Evolutionary conservation across 108 stramenopile genomes (phyloP).

Genomic region (Licmophora abbreviata): DNA sequence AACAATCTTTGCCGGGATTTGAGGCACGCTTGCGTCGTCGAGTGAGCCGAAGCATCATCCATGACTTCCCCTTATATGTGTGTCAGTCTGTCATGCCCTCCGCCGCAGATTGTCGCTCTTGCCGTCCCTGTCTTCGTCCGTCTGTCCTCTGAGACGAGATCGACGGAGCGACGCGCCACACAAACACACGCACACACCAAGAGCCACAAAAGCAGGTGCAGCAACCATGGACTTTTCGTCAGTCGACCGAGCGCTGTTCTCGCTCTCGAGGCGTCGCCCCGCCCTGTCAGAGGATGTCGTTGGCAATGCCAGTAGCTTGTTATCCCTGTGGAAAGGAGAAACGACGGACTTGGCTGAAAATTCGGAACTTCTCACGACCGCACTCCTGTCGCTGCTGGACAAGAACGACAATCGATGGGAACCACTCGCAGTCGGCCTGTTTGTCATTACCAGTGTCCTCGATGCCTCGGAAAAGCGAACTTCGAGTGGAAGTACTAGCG

Average conservation of each 20-base stretch:
- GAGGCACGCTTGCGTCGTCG: no score
- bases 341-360: not conserved
- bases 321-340: conserved; percentile 2
- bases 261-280: conserved; percentile 60
- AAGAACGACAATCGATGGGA: conserved; percentile 49
- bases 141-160: no score
- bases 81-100: no score
- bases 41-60: no score
- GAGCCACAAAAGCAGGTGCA: no score
- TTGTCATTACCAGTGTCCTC: conserved; percentile 49
- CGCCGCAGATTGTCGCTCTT: no score
- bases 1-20: no score
- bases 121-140: no score
- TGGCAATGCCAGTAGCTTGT: conserved; percentile 25
- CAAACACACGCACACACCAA: no score
- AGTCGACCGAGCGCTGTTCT: conserved; percentile 52
- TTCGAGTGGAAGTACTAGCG: conserved; percentile 9
- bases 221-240: conserved; percentile 75
- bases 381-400: not conserved
- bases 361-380: not conserved
- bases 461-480: conserved; percentile 1
- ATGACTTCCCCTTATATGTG: no score
- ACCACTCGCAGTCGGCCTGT: conserved; percentile 70
- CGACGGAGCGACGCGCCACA: no score
- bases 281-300: conserved; percentile 50